Percentiles rank a stretch among this genome's conserved stretches.
These are phyloP conservation scores for Psophocarpus tetragonolobus DNA, from an alignment of 306 rosid species.

Conservation along the genomic window DNA sequence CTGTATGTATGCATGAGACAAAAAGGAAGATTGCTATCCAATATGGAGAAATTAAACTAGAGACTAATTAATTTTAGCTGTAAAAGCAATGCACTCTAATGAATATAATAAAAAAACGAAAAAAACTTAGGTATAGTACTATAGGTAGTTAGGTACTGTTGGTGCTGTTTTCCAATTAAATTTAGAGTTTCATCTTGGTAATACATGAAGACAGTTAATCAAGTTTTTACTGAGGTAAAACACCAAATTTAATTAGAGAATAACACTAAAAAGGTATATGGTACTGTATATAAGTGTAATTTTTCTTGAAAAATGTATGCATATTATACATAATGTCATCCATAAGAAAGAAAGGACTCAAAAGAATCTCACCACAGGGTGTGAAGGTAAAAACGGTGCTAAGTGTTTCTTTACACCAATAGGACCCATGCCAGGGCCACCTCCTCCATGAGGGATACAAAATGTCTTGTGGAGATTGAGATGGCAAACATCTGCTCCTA, in stretches of 20 bases:
- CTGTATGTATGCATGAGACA: neutral
- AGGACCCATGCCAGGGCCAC: slow-evolving; percentile 99
- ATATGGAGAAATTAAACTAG: neutral
- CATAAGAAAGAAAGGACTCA: neutral
- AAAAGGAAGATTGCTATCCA: slow-evolving; percentile 8
- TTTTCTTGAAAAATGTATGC: too few relatives aligned
- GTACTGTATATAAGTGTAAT: too few relatives aligned
- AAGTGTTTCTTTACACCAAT: slow-evolving; percentile 99
- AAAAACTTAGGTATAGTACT: too few relatives aligned
- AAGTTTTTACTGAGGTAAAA: too few relatives aligned
- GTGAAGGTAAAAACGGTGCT: slow-evolving; percentile 98
- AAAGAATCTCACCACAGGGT: slow-evolving; percentile 82
- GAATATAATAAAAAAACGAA: slow-evolving; percentile 16
- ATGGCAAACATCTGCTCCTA: slow-evolving; percentile 99
- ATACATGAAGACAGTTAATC: too few relatives aligned
- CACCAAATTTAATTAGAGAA: too few relatives aligned
- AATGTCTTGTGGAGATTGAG: slow-evolving; percentile 99
- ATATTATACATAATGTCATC: neutral
- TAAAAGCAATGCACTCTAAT: slow-evolving; percentile 8
- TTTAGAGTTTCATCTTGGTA: too few relatives aligned
- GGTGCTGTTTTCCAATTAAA: too few relatives aligned
- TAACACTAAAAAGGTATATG: too few relatives aligned
- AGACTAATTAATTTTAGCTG: neutral
- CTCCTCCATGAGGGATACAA: slow-evolving; percentile 99
- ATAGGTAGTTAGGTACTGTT: too few relatives aligned